A percentile compares a stretch with the other conserved stretches of the same genome.
Conservation (phyloP, 2,329 filamentous ascomycete genomes). For the Botrytis fragariae region DNA sequence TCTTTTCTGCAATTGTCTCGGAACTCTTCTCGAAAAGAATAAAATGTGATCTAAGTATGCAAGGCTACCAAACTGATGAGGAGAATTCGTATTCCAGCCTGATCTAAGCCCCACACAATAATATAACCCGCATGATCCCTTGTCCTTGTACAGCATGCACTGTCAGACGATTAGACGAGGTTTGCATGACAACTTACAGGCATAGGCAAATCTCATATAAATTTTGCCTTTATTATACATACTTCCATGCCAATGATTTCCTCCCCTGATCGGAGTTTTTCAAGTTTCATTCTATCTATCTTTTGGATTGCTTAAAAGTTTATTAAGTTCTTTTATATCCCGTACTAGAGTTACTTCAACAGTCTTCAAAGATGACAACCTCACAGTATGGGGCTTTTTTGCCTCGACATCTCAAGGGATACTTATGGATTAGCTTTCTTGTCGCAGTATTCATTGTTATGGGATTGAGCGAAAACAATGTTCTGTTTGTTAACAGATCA, state of each 20-base stretch:
- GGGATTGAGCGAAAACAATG: conserved; percentile 24
- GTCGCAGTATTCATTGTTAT: conserved; percentile 23
- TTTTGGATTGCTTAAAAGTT: background rate
- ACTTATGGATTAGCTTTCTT: conserved; percentile 26
- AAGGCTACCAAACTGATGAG: background rate
- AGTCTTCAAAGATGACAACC: conserved; percentile 2
- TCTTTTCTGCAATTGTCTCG: background rate
- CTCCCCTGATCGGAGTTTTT: background rate
- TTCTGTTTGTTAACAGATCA: conserved; percentile 12
- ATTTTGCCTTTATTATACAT: background rate
- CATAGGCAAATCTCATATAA: background rate
- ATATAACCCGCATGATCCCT: background rate
- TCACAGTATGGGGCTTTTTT: conserved; percentile 11
- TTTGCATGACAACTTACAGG: background rate
- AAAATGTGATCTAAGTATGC: background rate
- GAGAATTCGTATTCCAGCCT: background rate
- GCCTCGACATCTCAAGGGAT: conserved; percentile 24
- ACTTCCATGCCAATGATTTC: background rate
- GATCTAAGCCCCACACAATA: background rate
- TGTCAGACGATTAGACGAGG: background rate
- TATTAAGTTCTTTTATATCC: background rate
- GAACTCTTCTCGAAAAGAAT: background rate
- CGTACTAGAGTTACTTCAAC: background rate
- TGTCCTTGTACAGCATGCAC: background rate
- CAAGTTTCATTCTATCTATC: background rate